Percentiles rank a stretch among this genome's conserved stretches.
phyloP scores from a whole-genome alignment of 129 eudicot genomes.

The Chrysanthemum lavandulifolium region DNA sequence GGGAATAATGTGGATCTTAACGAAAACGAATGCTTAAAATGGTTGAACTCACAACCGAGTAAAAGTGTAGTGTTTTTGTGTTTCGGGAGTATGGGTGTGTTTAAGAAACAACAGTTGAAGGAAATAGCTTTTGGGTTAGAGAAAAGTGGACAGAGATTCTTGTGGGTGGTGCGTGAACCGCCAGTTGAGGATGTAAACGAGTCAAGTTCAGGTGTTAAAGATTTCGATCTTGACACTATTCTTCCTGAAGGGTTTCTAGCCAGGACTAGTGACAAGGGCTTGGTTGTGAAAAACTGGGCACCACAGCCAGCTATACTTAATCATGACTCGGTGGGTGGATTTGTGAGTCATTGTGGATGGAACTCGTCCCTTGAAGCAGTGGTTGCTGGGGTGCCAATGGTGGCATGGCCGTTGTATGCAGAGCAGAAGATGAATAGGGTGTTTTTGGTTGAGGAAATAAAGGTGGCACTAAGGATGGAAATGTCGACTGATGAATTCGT shows the following conservation, averaged over 20 bases:
- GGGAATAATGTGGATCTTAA: not conserved
- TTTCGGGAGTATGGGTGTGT: conserved; percentile 56
- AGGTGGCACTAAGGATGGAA: conserved; percentile 37
- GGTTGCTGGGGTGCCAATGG: not conserved
- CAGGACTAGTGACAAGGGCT: conserved; percentile 41
- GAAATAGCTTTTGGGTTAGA: conserved; percentile 65
- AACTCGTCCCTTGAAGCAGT: conserved; percentile 58
- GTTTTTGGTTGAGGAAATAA: conserved; percentile 44
- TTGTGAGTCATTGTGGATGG: conserved; percentile 70
- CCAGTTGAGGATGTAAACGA: conserved; percentile 17
- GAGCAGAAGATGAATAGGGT: conserved; percentile 54
- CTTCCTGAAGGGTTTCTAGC: conserved; percentile 49
- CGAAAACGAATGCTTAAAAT: conserved; percentile 37
- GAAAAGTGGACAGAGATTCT: conserved; percentile 49
- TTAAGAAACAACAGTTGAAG: conserved; percentile 34
- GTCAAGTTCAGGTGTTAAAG: conserved; percentile 18
- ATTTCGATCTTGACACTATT: conserved; percentile 35
- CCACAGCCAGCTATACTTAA: conserved; percentile 46
- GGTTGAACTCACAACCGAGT: conserved; percentile 61
- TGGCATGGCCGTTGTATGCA: conserved; percentile 56
- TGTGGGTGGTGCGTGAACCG: conserved; percentile 47
- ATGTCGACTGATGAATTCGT: conserved; percentile 25
- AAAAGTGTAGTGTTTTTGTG: conserved; percentile 56
- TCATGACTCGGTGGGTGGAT: conserved; percentile 60
- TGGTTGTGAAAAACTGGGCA: conserved; percentile 54